Evolutionary conservation across 2,329 filamentous ascomycete genomes (phyloP), one percentile per base, ranked within the genome.

Genomic region (Colletotrichum orchidophilum): DNA sequence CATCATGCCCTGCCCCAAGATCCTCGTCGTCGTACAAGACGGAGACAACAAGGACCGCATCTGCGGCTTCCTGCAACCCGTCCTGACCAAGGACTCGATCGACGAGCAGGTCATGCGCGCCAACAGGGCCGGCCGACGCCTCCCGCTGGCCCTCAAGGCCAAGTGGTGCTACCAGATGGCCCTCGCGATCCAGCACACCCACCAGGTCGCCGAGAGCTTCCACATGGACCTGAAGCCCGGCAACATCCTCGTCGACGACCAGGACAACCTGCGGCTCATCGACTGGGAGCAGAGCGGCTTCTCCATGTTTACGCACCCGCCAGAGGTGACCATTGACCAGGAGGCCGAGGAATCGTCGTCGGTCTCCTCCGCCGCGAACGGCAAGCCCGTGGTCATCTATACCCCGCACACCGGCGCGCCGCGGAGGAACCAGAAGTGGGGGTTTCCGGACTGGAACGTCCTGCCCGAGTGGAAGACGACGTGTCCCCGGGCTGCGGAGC

Each of bases 141-240:
- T 77, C 5, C 58, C 73, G 5, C 63, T 75, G 1, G 26, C 1
- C 0, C 61, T 64, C 6, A 77, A 76, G 60, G 74, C 73, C 7
- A 63, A 63, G 18, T 78, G 75, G 76, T 76, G 76, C 70, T 42
- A 62, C 31, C 67, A 76, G 46, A 77, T 78, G 76, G 65, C 75
- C 1, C 31, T 62, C 12, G 75, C 75, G 11, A 54, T 77, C 11
- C 64, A 62, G 4, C 72, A 77, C 35, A 76, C 75, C 1, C 75
- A 77, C 29, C 62, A 33, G 11, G 66, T 70, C 7, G 74, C 72
- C 15, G 49, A 73, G 3, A 78, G 73, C 1, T 80, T 73, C 55
- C 77, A 79, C 64, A 78, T 77, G 75, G 77, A 79, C 58, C 73
- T 79, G 58, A 79, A 78, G 66, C 77, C 77, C 1, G 74, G 73